Percentiles rank a stretch among this genome's conserved stretches.
These are phyloP conservation scores for Esteya vermicola DNA, from an alignment of 2,329 filamentous ascomycete species.

Conservation along the genomic window DNA sequence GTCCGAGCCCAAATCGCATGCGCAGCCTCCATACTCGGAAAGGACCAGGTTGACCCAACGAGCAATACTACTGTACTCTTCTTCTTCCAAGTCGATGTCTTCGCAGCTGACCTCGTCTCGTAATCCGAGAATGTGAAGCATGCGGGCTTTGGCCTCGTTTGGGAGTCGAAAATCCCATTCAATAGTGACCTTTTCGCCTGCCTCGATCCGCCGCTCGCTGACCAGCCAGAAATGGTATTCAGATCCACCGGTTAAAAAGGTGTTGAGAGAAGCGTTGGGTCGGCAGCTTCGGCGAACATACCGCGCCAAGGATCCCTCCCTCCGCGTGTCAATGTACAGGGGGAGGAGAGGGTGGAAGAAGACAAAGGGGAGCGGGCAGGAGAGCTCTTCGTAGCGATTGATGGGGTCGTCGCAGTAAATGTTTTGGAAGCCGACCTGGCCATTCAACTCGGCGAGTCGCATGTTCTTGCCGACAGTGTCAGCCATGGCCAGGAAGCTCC, in stretches of 20 bases:
- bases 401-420: conserved; percentile 53
- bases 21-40: conserved; percentile 67
- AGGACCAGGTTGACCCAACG: conserved; percentile 56
- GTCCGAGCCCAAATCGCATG: conserved; percentile 50
- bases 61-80: conserved; percentile 45
- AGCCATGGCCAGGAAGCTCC: conserved; percentile 48
- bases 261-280: conserved; percentile 79
- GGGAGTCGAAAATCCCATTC: conserved; percentile 54
- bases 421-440: conserved; percentile 58
- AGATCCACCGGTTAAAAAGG: conserved; percentile 61
- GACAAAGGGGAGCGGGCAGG: conserved; percentile 56
- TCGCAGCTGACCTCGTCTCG: conserved; percentile 40
- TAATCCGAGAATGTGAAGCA: conserved; percentile 45
- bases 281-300: conserved; percentile 87
- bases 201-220: conserved; percentile 59
- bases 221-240: conserved; percentile 91
- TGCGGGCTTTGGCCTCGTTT: conserved; percentile 37
- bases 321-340: conserved; percentile 82
- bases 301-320: conserved; percentile 71
- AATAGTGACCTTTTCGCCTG: conserved; percentile 48
- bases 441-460: conserved; percentile 58
- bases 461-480: conserved; percentile 40
- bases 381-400: conserved; percentile 55
- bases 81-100: conserved; percentile 41
- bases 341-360: conserved; percentile 82